phyloP scores from a whole-genome alignment of 1,284 basidiomycete species.

The Ustanciosporium gigantosporum region DNA sequence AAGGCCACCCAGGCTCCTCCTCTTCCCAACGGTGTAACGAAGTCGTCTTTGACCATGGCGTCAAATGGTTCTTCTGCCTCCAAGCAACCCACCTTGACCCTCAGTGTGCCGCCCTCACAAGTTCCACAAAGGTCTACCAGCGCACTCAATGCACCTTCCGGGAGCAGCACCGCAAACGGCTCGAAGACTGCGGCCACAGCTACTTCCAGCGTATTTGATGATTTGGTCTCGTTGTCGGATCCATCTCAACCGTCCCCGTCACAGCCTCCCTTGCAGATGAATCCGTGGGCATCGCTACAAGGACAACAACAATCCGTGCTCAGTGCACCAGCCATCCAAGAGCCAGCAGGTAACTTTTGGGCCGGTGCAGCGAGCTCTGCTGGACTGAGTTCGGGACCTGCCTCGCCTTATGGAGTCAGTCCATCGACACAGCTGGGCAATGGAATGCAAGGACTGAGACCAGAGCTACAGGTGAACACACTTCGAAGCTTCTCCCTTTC shows the following conservation, averaged over 20 bases:
- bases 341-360: conserved; percentile 31
- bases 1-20: conserved; percentile 6
- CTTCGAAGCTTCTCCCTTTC: background rate
- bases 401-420: conserved; percentile 8
- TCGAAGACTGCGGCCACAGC: conserved; percentile 10
- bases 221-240: conserved; percentile 29
- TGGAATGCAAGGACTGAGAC: conserved; percentile 6
- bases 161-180: background rate
- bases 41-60: too few relatives aligned
- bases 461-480: conserved; percentile 25
- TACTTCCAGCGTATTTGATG: conserved; percentile 42
- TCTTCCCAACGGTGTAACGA: too few relatives aligned
- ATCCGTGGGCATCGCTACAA: conserved; percentile 34
- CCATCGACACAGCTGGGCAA: conserved; percentile 7
- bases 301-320: conserved; percentile 32
- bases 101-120: conserved; percentile 5
- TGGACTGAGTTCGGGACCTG: background rate
- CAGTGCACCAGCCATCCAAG: conserved; percentile 31
- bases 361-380: conserved; percentile 1
- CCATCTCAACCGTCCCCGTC: conserved; percentile 6
- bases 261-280: conserved; percentile 41
- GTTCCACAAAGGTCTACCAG: conserved; percentile 26
- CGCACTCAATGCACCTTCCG: conserved; percentile 15
- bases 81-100: background rate
- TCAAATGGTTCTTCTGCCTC: conserved; percentile 7